phyloP scores from a whole-genome alignment of 495 filamentous ascomycete species.

The Penicillium pancosmium region DNA sequence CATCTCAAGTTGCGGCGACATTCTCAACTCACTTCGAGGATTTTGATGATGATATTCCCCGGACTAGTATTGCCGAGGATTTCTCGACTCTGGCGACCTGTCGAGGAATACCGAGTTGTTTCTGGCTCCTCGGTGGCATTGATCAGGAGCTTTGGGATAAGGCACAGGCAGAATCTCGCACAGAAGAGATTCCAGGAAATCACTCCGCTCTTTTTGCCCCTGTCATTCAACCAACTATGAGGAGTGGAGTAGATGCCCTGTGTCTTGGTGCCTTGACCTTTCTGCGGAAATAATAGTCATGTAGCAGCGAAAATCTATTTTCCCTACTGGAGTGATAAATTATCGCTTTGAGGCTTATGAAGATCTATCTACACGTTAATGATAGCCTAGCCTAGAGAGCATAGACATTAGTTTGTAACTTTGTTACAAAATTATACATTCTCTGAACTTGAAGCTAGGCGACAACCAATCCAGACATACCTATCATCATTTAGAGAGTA shows the following conservation, averaged over 20 bases:
- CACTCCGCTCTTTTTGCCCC: slow-evolving; percentile 66
- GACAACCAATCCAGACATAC: too few species aligned
- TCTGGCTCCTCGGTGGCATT: slow-evolving; percentile 52
- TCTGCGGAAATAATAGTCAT: slow-evolving; percentile 22
- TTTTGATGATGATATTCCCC: slow-evolving; percentile 40
- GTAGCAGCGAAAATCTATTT: background rate
- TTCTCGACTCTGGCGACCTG: slow-evolving; percentile 47
- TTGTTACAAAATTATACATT: too few species aligned
- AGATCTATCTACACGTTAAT: too few species aligned
- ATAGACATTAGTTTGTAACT: too few species aligned
- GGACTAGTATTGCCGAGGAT: slow-evolving; percentile 49
- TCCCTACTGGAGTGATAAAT: too few species aligned
- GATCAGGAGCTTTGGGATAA: slow-evolving; percentile 49
- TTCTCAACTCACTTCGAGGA: slow-evolving; percentile 44
- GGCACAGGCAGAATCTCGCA: slow-evolving; percentile 22
- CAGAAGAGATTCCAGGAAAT: slow-evolving; percentile 49
- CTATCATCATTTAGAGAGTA: too few species aligned
- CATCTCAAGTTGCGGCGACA: slow-evolving; percentile 30
- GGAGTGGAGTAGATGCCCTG: slow-evolving; percentile 57
- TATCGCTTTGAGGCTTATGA: too few species aligned
- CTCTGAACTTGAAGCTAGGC: too few species aligned
- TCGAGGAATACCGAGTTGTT: slow-evolving; percentile 40
- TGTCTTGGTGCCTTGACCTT: slow-evolving; percentile 58
- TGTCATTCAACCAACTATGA: slow-evolving; percentile 64
- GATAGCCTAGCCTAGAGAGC: too few species aligned